phyloP scores from a whole-genome alignment of 2,329 filamentous ascomycete species.

The Scedosporium boydii region DNA sequence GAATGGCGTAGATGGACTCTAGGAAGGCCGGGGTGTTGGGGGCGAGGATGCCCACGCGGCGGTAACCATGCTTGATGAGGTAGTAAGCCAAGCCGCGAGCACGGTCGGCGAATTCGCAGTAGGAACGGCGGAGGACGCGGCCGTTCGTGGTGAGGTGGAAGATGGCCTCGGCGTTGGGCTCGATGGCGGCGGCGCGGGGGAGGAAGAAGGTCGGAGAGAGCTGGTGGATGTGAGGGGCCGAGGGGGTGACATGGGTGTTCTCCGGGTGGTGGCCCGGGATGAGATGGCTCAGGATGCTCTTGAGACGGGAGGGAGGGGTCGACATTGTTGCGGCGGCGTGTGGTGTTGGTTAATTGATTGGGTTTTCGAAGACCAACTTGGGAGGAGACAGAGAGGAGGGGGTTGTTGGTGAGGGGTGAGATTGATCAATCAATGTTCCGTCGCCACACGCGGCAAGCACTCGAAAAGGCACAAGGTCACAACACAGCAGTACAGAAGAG shows the following conservation, averaged over 20 bases:
- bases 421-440: background rate
- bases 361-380: slow-evolving; percentile 20
- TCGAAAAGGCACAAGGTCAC: background rate
- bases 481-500: background rate
- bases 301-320: slow-evolving; percentile 50
- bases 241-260: slow-evolving; percentile 22
- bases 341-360: no score
- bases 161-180: slow-evolving; percentile 76
- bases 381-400: background rate
- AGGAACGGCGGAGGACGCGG: slow-evolving; percentile 63
- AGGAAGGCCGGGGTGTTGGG: slow-evolving; percentile 94
- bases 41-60: slow-evolving; percentile 73
- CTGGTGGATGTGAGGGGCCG: slow-evolving; percentile 57
- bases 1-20: slow-evolving; percentile 80
- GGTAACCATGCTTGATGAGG: slow-evolving; percentile 61
- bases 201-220: slow-evolving; percentile 84
- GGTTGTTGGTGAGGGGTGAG: background rate
- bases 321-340: slow-evolving; percentile 39
- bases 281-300: slow-evolving; percentile 45
- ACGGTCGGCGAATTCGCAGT: slow-evolving; percentile 75
- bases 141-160: slow-evolving; percentile 77
- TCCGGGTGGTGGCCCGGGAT: slow-evolving; percentile 21
- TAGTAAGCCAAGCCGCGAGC: slow-evolving; percentile 84
- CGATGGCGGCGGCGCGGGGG: slow-evolving; percentile 76
- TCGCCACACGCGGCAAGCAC: background rate